Evolutionary conservation across 1,284 basidiomycete genomes (phyloP).

Genomic region (Ceratorhiza oryzae-sativae): DNA sequence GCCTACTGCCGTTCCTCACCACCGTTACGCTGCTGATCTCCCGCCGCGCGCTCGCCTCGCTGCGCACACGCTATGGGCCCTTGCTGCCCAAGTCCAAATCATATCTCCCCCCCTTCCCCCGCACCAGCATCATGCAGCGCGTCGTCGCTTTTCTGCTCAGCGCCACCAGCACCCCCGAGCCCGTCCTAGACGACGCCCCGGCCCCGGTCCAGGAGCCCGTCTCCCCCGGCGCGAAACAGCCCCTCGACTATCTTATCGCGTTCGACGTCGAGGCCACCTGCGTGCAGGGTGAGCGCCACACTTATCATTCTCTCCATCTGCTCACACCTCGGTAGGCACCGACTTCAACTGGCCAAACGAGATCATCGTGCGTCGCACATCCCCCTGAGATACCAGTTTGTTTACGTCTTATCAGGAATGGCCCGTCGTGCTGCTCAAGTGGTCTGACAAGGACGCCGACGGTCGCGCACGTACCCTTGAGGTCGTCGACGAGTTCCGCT

Average conservation of each 20-base stretch:
- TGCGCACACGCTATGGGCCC: constrained; percentile 19
- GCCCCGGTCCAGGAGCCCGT: constrained; percentile 45
- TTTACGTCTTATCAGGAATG: constrained; percentile 67
- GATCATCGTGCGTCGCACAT: constrained; percentile 74
- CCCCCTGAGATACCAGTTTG: constrained; percentile 40
- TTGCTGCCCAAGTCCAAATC: not conserved
- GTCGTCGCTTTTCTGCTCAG: not conserved
- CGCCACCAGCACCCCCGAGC: not conserved
- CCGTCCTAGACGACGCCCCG: not conserved
- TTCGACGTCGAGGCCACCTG: constrained; percentile 95
- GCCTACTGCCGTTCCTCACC: constrained; percentile 1
- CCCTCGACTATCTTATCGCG: constrained; percentile 61
- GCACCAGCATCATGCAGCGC: constrained; percentile 10
- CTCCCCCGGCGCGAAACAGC: constrained; percentile 50
- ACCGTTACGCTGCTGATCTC: not conserved
- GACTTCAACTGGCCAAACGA: constrained; percentile 87
- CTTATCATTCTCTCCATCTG: not conserved
- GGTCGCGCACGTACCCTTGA: constrained; percentile 66
- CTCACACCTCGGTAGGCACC: constrained; percentile 46
- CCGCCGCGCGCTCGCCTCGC: constrained; percentile 13
- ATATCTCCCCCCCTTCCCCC: constrained; percentile 18
- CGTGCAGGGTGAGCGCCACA: constrained; percentile 54
- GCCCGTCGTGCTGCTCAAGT: constrained; percentile 85
- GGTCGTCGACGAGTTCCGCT: constrained; percentile 81
- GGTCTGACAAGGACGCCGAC: constrained; percentile 68